These are phyloP conservation scores for Aspergillus luchuensis DNA, from an alignment of 2,329 filamentous ascomycete genomes.

Conservation along the genomic window DNA sequence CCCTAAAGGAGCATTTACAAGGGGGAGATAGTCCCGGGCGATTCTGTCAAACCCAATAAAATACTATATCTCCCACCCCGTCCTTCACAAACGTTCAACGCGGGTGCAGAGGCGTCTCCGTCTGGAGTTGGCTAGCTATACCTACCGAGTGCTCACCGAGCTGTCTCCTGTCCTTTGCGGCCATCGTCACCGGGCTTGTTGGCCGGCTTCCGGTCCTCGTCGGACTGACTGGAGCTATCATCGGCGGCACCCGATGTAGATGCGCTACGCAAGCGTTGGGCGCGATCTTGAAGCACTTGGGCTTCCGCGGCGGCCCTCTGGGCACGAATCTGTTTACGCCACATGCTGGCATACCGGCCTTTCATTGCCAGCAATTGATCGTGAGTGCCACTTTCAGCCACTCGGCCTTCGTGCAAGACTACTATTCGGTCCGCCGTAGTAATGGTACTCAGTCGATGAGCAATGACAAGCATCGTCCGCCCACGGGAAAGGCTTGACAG, in stretches of 20 bases:
- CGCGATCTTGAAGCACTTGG: constrained; percentile 47
- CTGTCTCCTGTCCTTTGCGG: constrained; percentile 10
- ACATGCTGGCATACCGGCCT: constrained; percentile 81
- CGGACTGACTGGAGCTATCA: constrained; percentile 53
- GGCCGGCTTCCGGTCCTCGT: constrained; percentile 45
- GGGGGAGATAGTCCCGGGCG: constrained; percentile 13
- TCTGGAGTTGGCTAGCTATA: constrained; percentile 35
- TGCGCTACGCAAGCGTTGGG: constrained; percentile 46
- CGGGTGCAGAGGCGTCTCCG: background rate
- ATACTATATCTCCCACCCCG: constrained; percentile 13
- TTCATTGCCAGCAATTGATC: constrained; percentile 69
- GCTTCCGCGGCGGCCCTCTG: constrained; percentile 69
- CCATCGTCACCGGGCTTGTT: constrained; percentile 57
- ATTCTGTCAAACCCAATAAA: constrained; percentile 11
- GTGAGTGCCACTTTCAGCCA: constrained; percentile 78
- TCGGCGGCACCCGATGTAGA: constrained; percentile 42
- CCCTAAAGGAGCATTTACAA: constrained; percentile 19
- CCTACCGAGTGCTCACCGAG: background rate
- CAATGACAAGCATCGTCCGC: constrained; percentile 92
- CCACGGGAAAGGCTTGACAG: constrained; percentile 79
- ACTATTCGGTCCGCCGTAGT: constrained; percentile 84
- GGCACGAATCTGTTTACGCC: constrained; percentile 82
- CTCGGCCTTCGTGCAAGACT: constrained; percentile 73
- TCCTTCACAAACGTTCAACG: constrained; percentile 10
- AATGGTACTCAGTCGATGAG: constrained; percentile 83